Evolutionary conservation across 139 green algal species (phyloP), one percentile per base, ranked within the genome.

Genomic region (Astrephomene gubernaculifera): DNA sequence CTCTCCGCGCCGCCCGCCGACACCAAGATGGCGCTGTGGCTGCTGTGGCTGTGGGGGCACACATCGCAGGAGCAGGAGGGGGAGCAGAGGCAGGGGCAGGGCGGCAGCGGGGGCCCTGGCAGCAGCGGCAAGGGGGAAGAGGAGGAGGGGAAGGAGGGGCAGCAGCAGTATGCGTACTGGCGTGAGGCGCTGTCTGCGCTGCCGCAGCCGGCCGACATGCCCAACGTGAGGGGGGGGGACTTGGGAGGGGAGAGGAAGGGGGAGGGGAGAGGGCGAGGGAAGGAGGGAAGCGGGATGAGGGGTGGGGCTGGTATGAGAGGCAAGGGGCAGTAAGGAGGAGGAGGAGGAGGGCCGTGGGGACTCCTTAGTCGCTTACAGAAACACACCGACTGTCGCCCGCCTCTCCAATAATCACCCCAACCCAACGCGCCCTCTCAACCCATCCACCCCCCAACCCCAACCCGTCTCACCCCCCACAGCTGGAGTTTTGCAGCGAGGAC

Each of bases 1-100:
- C n/a, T 67, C 31, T n/a, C 64, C 2, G 78, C 31, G 1, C n/a
- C 78, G n/a, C 29, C 38, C 78, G 61, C 43, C 22, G 43, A 43
- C 39, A 25, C 78, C n/a, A 74, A 74, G 41, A 74, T 84, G 78
- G 78, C 78, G 43, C 43, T 84, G 39, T 84, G 78, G 78, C 54
- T 84, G 60, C 61, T 84, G 61, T 84, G 78, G 78, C 0, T 84
- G 63, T 5, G 29, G 39, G 78, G 74, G n/a, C n/a, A n/a, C n/a
- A n/a, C n/a, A n/a, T n/a, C n/a, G n/a, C n/a, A n/a, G n/a, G n/a
- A n/a, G n/a, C n/a, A n/a, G n/a, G n/a, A n/a, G n/a, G n/a, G n/a
- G n/a, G n/a, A n/a, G n/a, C n/a, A n/a, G n/a, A n/a, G n/a, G n/a
- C n/a, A n/a, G n/a, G 29, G 14, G 12, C 22, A 12, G 12, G 49